Conservation (phyloP, 208 protist genomes). For the Leishmania tarentolae region DNA sequence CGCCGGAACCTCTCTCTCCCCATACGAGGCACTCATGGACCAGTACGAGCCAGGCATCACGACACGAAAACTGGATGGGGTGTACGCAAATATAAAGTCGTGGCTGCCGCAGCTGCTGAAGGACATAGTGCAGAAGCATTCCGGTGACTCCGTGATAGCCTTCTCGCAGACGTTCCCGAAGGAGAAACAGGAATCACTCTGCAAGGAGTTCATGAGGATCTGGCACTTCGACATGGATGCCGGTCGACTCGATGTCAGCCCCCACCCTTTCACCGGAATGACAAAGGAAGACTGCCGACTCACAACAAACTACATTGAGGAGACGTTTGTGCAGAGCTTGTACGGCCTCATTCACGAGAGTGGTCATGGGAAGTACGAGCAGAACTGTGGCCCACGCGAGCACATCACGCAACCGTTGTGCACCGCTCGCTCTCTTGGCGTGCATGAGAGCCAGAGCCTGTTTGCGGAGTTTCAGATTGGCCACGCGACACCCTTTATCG, state of each 20-base stretch:
- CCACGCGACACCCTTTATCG: constrained; percentile 55
- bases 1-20: constrained; percentile 39
- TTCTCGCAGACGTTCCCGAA: constrained; percentile 49
- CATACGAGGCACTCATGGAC: constrained; percentile 83
- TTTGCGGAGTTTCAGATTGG: constrained; percentile 86
- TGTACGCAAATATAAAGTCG: constrained; percentile 76
- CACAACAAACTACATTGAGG: constrained; percentile 79
- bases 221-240: constrained; percentile 84
- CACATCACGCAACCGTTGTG: constrained; percentile 68
- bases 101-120: constrained; percentile 81
- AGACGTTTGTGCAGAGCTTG: constrained; percentile 56
- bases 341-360: constrained; percentile 85
- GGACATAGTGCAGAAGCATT: constrained; percentile 65
- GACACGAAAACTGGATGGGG: constrained; percentile 50
- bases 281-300: constrained; percentile 84
- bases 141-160: constrained; percentile 25
- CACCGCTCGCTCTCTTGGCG: constrained; percentile 63
- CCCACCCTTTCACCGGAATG: constrained; percentile 89
- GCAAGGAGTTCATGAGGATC: constrained; percentile 54
- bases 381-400: constrained; percentile 71
- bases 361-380: constrained; percentile 92
- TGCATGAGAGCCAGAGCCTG: constrained; percentile 92
- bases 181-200: constrained; percentile 61
- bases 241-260: constrained; percentile 84
- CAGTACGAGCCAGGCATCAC: constrained; percentile 86